Conservation (phyloP, 2,329 filamentous ascomycete species). For the Diaporthe australafricana region DNA sequence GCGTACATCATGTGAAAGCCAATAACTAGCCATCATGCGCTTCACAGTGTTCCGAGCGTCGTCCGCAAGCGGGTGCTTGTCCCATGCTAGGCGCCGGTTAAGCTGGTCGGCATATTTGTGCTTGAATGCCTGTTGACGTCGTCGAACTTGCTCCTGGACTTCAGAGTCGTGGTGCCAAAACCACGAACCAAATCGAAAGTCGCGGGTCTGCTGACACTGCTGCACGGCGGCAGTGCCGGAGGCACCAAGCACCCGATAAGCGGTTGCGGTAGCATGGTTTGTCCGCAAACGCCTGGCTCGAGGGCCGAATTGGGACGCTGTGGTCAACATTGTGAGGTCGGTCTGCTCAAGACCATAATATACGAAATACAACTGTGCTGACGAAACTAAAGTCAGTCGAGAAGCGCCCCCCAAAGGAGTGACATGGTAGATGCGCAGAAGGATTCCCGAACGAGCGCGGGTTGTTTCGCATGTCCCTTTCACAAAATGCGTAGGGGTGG, state of each 20-base stretch:
- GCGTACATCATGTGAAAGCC: slow-evolving; percentile 46
- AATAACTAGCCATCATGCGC: slow-evolving; percentile 55
- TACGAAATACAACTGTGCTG: background rate
- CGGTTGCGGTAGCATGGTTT: slow-evolving; percentile 36
- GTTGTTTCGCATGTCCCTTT: background rate
- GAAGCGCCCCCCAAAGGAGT: background rate
- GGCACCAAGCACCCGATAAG: slow-evolving; percentile 36
- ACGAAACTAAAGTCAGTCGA: background rate
- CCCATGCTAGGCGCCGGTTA: slow-evolving; percentile 59
- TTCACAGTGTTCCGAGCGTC: slow-evolving; percentile 53
- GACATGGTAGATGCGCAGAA: background rate
- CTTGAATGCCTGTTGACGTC: slow-evolving; percentile 55
- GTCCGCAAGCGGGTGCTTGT: slow-evolving; percentile 51
- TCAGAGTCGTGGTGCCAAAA: slow-evolving; percentile 55
- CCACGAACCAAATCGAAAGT: slow-evolving; percentile 63
- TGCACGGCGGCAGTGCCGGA: slow-evolving; percentile 39
- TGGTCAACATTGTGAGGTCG: slow-evolving; percentile 48
- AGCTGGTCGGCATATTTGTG: slow-evolving; percentile 60
- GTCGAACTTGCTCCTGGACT: slow-evolving; percentile 55
- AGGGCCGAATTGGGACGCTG: slow-evolving; percentile 44
- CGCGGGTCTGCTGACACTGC: slow-evolving; percentile 54
- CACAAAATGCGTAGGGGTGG: background rate
- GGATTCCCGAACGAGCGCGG: too few relatives aligned
- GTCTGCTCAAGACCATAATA: slow-evolving; percentile 24
- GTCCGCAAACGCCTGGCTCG: slow-evolving; percentile 44